phyloP scores from a whole-genome alignment of 352 stramenopile genomes.

The Globisporangium acanthophoron region DNA sequence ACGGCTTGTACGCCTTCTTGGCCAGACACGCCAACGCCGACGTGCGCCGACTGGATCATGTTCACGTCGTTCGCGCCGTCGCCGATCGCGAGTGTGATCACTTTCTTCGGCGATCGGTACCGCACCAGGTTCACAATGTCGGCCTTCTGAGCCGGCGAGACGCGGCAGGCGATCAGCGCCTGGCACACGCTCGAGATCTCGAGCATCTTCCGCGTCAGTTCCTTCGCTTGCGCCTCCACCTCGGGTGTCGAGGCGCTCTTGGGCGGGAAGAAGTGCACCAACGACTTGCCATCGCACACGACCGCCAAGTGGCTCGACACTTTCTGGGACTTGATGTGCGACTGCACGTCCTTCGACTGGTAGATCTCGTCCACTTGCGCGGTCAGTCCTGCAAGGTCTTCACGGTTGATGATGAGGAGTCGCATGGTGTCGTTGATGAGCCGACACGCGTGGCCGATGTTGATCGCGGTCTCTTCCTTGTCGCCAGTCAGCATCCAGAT shows the following conservation, averaged over 20 bases:
- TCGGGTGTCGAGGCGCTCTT: conserved; percentile 30
- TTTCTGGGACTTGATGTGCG: conserved; percentile 27
- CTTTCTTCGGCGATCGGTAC: conserved; percentile 35
- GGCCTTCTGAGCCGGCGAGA: conserved; percentile 80
- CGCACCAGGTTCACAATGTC: conserved; percentile 75
- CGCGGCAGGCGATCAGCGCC: conserved; percentile 74
- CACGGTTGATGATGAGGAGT: conserved; percentile 46
- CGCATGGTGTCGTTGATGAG: conserved; percentile 65
- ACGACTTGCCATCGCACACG: conserved; percentile 66
- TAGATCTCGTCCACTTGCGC: conserved; percentile 48
- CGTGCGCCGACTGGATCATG: conserved; percentile 93
- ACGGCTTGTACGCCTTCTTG: conserved; percentile 90
- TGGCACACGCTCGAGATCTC: conserved; percentile 56
- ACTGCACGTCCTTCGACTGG: conserved; percentile 40
- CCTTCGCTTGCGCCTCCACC: conserved; percentile 28
- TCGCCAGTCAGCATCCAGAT: conserved; percentile 95
- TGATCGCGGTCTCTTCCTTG: conserved; percentile 94
- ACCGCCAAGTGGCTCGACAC: conserved; percentile 51
- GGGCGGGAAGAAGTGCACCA: conserved; percentile 64
- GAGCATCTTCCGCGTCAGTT: conserved; percentile 47
- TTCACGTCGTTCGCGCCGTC: conserved; percentile 94
- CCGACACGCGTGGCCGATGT: conserved; percentile 82
- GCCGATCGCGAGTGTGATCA: conserved; percentile 89
- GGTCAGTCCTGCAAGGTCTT: conserved; percentile 36
- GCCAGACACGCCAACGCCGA: conserved; percentile 92